Conservation (phyloP, 2,329 filamentous ascomycete species). For the Colletotrichum liriopes region DNA sequence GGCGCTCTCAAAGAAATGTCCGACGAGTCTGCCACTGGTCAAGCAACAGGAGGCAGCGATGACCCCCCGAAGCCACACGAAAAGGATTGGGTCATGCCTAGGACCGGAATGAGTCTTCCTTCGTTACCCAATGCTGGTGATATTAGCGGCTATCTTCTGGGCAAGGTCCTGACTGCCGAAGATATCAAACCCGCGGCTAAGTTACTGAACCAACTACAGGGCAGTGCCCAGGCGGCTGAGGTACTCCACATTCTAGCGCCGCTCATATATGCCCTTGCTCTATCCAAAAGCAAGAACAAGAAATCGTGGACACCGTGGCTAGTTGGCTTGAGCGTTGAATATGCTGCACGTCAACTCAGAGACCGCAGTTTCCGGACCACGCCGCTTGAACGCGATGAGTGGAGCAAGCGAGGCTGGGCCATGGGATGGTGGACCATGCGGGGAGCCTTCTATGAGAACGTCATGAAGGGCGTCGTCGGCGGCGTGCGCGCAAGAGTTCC, state of each 20-base stretch:
- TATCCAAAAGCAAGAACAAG: slow-evolving; percentile 81
- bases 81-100: slow-evolving; percentile 90
- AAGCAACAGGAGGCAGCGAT: slow-evolving; percentile 67
- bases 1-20: slow-evolving; percentile 59
- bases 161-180: slow-evolving; percentile 93
- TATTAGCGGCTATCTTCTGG: slow-evolving; percentile 88
- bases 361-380: slow-evolving; percentile 86
- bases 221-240: slow-evolving; percentile 83
- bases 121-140: slow-evolving; percentile 85
- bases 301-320: slow-evolving; percentile 94
- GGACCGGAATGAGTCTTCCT: slow-evolving; percentile 89
- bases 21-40: slow-evolving; percentile 72
- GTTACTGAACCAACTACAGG: slow-evolving; percentile 86
- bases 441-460: slow-evolving; percentile 95
- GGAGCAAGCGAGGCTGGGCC: slow-evolving; percentile 88
- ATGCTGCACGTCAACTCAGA: slow-evolving; percentile 86
- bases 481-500: slow-evolving; percentile 84
- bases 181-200: slow-evolving; percentile 94
- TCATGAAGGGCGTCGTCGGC: slow-evolving; percentile 82
- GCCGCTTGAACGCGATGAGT: slow-evolving; percentile 89
- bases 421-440: slow-evolving; percentile 98
- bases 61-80: slow-evolving; percentile 60
- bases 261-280: slow-evolving; percentile 86
- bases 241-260: slow-evolving; percentile 93
- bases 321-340: slow-evolving; percentile 87